Base-by-base conservation (phyloP, 2,329 filamentous ascomycete species). In the Zasmidium angulare region DNA sequence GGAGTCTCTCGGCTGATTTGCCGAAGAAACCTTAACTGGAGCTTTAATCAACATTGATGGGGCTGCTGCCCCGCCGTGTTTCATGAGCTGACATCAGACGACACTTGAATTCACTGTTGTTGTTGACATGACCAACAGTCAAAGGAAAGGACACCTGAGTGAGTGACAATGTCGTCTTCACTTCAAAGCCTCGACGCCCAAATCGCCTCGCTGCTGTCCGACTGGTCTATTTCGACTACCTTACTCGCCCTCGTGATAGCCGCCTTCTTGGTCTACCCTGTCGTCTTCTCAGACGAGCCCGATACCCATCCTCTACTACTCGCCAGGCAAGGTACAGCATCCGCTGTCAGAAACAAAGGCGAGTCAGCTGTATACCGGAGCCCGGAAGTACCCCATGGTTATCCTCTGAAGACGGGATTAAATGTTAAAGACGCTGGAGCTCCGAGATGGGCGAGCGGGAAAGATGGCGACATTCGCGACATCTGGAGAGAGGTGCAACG, bases 241-340 rank as follows among this genome's bases (percentile, higher is more conserved):
- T 71, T 86, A 46, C 81, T 99, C 64, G 82, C 86, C 49, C 84
- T 88, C 22, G 71, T 84, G 61, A 80, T 97, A 47, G 78, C 88
- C 61, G 79, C 82, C 56, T 83, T 92, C 69, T 76, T 93, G 58
- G 82, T 87, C 58, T 92, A 90, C 75, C 84, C 87, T 48, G 77
- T 96, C 64, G 79, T 89, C 69, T 86, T 86, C 62, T 83, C 85
- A 53, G 84, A 86, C 61, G 93, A 97, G 55, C 90, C 95, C 4
- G 95, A 99, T 78, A 89, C 89, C 3, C 95, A 98, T 75, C 93
- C 95, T 31, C 87, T 96, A 75, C 84, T 98, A 50, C 87, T 99
- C 24, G 90, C 90, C 56, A 86, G 93, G 55, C 95, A 98, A 80
- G 86, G 91, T 2, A 82, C 87, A 64, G 83, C 89, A 53, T 89